phyloP scores from a whole-genome alignment of 495 filamentous ascomycete genomes.

The Xylaria nigripes region DNA sequence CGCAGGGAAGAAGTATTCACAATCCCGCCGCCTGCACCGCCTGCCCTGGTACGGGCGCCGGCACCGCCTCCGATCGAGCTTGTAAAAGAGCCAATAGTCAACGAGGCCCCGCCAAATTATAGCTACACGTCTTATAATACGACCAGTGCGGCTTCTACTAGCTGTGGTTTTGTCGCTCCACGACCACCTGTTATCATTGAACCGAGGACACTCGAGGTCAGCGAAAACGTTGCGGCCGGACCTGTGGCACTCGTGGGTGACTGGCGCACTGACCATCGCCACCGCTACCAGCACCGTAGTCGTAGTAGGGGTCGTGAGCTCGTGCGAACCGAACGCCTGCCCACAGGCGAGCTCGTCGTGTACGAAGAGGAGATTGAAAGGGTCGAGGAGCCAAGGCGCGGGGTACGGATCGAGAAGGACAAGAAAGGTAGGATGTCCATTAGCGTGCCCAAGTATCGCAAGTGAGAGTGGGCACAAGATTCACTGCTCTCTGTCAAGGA shows the following conservation, averaged over 20 bases:
- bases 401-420: conserved; percentile 68
- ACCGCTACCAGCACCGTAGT: conserved; percentile 22
- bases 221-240: conserved; percentile 42
- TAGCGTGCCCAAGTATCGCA: conserved; percentile 48
- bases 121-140: conserved; percentile 22
- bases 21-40: conserved; percentile 23
- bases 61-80: conserved; percentile 33
- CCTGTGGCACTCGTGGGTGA: conserved; percentile 49
- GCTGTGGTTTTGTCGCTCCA: neutral
- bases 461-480: conserved; percentile 33
- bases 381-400: conserved; percentile 44
- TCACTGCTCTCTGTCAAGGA: neutral
- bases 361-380: conserved; percentile 47
- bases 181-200: conserved; percentile 28
- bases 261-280: conserved; percentile 23
- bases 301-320: conserved; percentile 35
- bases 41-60: conserved; percentile 26
- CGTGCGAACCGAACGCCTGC: conserved; percentile 39
- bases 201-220: conserved; percentile 31
- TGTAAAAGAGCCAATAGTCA: conserved; percentile 31
- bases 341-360: conserved; percentile 45
- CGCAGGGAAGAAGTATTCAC: conserved; percentile 25
- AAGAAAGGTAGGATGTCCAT: conserved; percentile 79
- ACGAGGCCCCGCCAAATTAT: conserved; percentile 34
- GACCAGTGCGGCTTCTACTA: conserved; percentile 19